Conservation (phyloP, 78 protist genomes). For the Dictyostelium purpureum region DNA sequence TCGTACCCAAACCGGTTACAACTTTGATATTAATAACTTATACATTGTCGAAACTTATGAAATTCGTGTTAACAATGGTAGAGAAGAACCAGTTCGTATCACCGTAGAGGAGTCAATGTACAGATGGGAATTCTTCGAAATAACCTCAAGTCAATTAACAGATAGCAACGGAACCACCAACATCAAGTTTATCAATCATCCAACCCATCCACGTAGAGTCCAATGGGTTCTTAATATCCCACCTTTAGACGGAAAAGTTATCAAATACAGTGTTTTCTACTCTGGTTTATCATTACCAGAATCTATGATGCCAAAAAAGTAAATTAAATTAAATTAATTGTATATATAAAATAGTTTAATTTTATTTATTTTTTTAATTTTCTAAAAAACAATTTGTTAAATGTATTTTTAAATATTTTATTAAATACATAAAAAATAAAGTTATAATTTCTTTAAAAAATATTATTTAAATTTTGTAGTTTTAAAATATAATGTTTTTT, state of each 20-base stretch:
- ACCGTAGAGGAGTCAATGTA: constrained; percentile 46
- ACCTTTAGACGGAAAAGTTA: constrained; percentile 44
- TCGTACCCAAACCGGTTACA: constrained; percentile 63
- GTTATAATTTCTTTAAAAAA: no score
- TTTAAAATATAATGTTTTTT: no score
- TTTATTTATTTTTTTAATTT: no score
- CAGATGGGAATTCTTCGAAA: constrained; percentile 44
- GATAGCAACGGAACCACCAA: no score
- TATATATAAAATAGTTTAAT: no score
- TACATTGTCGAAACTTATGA: constrained; percentile 60
- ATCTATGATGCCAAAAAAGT: constrained; percentile 2
- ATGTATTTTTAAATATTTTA: no score
- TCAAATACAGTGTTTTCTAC: constrained; percentile 40
- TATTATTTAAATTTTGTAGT: no score
- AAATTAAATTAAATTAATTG: no score
- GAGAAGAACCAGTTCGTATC: constrained; percentile 52
- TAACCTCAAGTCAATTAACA: background rate
- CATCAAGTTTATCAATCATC: background rate
- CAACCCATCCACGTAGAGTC: constrained; percentile 51
- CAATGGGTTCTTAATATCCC: constrained; percentile 57
- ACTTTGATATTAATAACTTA: constrained; percentile 42
- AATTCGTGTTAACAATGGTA: constrained; percentile 39
- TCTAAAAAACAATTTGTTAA: no score
- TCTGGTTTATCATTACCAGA: constrained; percentile 43
- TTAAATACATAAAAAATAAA: no score